Conservation (phyloP, 2,329 filamentous ascomycete genomes). For the Aspergillus arachidicola region DNA sequence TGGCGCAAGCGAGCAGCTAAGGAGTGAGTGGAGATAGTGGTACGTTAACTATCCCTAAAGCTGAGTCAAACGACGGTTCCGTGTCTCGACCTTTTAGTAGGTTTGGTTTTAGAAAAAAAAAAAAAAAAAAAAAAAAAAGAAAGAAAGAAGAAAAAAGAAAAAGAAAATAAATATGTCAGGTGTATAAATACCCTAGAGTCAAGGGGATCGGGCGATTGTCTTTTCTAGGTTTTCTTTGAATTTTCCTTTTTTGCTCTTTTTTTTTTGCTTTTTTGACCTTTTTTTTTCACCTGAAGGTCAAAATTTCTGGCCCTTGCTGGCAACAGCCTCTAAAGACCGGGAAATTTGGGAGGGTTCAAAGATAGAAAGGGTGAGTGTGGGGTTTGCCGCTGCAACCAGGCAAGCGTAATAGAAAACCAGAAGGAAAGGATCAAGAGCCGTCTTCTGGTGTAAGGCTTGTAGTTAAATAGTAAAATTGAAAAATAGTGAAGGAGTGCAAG, state of each 20-base stretch:
- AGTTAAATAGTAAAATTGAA: background rate
- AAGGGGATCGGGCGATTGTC: background rate
- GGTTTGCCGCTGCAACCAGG: slow-evolving; percentile 36
- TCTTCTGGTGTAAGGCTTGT: background rate
- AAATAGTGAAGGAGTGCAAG: background rate
- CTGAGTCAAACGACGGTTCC: slow-evolving; percentile 20
- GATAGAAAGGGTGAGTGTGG: slow-evolving; percentile 21
- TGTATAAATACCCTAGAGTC: background rate
- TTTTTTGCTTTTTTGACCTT: background rate
- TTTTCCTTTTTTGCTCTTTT: background rate
- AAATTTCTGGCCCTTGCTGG: slow-evolving; percentile 16
- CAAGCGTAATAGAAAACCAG: slow-evolving; percentile 25
- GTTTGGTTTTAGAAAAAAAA: background rate
- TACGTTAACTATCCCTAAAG: slow-evolving; percentile 19
- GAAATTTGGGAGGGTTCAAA: slow-evolving; percentile 14
- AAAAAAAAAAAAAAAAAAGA: background rate
- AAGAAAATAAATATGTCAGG: background rate
- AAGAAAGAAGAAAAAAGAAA: background rate
- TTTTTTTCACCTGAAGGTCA: background rate
- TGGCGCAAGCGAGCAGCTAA: slow-evolving; percentile 30
- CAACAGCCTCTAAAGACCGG: slow-evolving; percentile 4
- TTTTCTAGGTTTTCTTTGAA: background rate
- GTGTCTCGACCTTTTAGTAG: slow-evolving; percentile 14
- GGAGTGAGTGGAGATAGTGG: slow-evolving; percentile 23
- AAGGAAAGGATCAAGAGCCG: slow-evolving; percentile 1